These are phyloP conservation scores for Lentinula guzmanii DNA, from an alignment of 768 basidiomycete species.

Conservation along the genomic window DNA sequence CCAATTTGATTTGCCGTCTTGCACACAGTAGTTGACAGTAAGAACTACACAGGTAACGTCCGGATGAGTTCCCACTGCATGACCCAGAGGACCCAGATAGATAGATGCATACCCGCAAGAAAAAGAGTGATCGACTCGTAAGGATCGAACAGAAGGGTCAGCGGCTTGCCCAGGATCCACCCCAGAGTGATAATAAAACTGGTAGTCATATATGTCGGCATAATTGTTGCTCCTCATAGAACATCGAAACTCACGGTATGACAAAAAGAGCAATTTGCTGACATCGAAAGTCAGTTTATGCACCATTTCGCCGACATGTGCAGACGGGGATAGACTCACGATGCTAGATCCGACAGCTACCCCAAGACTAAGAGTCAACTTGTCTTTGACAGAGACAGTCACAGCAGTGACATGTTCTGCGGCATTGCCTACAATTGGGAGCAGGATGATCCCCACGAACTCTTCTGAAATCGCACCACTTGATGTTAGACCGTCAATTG, in stretches of 20 bases:
- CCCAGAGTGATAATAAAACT: conserved; percentile 71
- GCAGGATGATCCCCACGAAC: conserved; percentile 79
- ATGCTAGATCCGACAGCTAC: conserved; percentile 88
- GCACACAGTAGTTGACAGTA: conserved; percentile 76
- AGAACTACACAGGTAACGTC: conserved; percentile 39
- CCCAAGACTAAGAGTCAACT: conserved; percentile 79
- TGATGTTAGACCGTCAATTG: conserved; percentile 68
- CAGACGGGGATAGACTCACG: conserved; percentile 32
- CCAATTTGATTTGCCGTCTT: conserved; percentile 83
- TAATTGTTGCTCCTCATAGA: background rate
- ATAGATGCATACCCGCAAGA: conserved; percentile 28
- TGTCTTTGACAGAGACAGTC: conserved; percentile 85
- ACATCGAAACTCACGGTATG: conserved; percentile 54
- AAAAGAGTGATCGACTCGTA: conserved; percentile 71
- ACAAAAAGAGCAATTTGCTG: conserved; percentile 85
- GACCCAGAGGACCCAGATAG: background rate
- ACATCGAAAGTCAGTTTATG: background rate
- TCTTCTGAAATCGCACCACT: conserved; percentile 57
- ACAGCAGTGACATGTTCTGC: conserved; percentile 91
- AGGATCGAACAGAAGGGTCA: conserved; percentile 82
- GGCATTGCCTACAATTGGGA: conserved; percentile 91
- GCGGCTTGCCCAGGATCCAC: conserved; percentile 78
- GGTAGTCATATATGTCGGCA: background rate
- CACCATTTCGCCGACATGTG: background rate
- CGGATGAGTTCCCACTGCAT: background rate